Evolutionary conservation across 345 rosid genomes (phyloP).

Genomic region (Gossypium australe): DNA sequence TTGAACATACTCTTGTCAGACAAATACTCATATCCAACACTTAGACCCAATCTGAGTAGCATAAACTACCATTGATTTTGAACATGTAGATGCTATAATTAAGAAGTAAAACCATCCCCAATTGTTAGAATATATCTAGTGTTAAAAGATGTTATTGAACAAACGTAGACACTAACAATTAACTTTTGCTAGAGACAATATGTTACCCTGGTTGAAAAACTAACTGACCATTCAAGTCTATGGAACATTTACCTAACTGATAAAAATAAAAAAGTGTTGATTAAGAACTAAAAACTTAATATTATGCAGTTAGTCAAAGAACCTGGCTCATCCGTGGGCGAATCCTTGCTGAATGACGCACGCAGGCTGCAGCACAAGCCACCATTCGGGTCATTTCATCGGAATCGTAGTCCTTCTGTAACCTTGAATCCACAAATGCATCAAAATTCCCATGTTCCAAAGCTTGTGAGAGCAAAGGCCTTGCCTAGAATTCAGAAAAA

Average conservation of each 20-base stretch:
- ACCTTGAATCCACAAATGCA: constrained; percentile 49
- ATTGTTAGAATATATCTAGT: neutral
- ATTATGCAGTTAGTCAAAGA: neutral
- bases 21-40: too few species aligned
- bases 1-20: too few species aligned
- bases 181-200: neutral
- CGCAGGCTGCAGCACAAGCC: constrained; percentile 79
- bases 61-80: neutral
- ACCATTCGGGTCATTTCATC: constrained; percentile 60
- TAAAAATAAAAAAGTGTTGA: neutral
- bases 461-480: constrained; percentile 58
- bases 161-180: neutral
- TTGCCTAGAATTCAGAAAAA: constrained; percentile 48
- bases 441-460: constrained; percentile 45
- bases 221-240: neutral
- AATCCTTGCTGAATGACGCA: constrained; percentile 65
- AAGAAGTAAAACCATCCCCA: constrained; percentile 8
- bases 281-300: neutral
- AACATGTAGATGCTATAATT: neutral
- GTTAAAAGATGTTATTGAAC: neutral
- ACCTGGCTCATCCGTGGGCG: constrained; percentile 93
- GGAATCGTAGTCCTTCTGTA: constrained; percentile 39
- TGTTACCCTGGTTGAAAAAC: neutral
- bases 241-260: neutral
- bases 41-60: too few species aligned